A percentile compares a stretch with the other conserved stretches of the same genome.
Conservation (phyloP, 352 stramenopile genomes). For the Halophytophthora polymorphica region DNA sequence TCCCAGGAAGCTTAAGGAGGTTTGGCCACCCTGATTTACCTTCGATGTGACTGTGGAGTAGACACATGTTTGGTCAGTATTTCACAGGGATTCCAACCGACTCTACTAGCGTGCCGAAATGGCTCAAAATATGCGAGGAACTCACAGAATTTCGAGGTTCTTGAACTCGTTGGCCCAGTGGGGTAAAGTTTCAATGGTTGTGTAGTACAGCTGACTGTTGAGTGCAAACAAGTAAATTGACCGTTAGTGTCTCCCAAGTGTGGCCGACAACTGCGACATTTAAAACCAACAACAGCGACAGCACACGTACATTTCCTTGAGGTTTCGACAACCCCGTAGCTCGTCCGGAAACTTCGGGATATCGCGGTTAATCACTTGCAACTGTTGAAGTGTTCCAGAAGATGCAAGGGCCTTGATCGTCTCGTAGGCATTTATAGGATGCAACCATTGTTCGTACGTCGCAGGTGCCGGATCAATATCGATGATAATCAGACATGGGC, state of each 20-base stretch:
- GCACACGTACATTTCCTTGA: constrained; percentile 21
- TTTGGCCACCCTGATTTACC: constrained; percentile 15
- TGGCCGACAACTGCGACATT: not conserved
- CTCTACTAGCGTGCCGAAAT: constrained; percentile 4
- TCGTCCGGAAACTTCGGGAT: constrained; percentile 15
- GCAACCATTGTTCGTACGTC: constrained; percentile 22
- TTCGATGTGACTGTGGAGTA: constrained; percentile 14
- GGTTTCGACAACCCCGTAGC: constrained; percentile 9
- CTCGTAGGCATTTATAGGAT: constrained; percentile 12
- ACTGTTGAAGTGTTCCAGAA: constrained; percentile 10
- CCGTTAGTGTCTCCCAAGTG: not conserved
- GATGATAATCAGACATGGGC: constrained; percentile 25
- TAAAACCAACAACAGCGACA: not conserved
- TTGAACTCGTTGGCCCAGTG: constrained; percentile 17
- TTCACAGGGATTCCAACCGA: constrained; percentile 7
- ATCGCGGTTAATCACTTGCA: constrained; percentile 29
- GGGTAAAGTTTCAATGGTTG: constrained; percentile 16
- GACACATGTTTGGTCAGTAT: not conserved
- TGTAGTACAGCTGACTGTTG: constrained; percentile 18
- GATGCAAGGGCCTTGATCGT: constrained; percentile 15
- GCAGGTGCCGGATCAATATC: constrained; percentile 17
- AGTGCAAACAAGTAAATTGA: too few relatives aligned
- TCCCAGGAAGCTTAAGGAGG: constrained; percentile 7
- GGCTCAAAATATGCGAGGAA: not conserved
- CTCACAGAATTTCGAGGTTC: constrained; percentile 31